Conservation (phyloP, 2,329 filamentous ascomycete species). For the Penicillium fuscoglaucum region DNA sequence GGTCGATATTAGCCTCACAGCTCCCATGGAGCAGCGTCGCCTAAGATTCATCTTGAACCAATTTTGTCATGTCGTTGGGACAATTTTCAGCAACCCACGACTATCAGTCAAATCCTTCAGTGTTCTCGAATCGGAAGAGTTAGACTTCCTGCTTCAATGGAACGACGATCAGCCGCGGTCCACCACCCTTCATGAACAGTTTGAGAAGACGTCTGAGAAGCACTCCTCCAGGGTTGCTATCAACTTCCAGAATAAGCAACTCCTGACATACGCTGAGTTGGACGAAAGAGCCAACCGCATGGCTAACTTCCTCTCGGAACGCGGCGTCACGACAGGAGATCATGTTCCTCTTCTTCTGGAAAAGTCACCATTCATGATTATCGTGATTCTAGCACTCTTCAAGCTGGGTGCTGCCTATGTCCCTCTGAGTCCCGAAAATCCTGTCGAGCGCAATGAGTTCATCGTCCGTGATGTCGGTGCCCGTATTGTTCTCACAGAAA, state of each 20-base stretch:
- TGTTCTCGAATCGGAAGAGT: not conserved
- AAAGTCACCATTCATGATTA: not conserved
- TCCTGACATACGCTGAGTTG: not conserved
- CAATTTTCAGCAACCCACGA: not conserved
- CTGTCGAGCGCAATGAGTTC: not conserved
- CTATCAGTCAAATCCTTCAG: not conserved
- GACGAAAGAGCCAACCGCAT: not conserved
- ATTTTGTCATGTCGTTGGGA: not conserved
- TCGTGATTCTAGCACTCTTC: not conserved
- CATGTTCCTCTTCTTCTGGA: not conserved
- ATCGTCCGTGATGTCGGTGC: not conserved
- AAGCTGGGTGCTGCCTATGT: not conserved
- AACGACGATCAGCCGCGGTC: not conserved
- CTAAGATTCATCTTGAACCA: not conserved
- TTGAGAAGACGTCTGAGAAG: not conserved
- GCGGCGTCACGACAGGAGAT: not conserved
- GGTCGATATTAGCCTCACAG: not conserved
- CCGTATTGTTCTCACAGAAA: not conserved
- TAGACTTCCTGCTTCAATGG: not conserved
- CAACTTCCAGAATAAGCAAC: not conserved
- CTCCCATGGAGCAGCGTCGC: not conserved
- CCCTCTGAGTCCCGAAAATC: not conserved
- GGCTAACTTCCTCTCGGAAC: not conserved
- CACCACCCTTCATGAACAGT: not conserved
- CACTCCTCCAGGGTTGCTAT: not conserved